phyloP scores from a whole-genome alignment of 2,329 filamentous ascomycete genomes.

The Neopestalotiopsis sp. region DNA sequence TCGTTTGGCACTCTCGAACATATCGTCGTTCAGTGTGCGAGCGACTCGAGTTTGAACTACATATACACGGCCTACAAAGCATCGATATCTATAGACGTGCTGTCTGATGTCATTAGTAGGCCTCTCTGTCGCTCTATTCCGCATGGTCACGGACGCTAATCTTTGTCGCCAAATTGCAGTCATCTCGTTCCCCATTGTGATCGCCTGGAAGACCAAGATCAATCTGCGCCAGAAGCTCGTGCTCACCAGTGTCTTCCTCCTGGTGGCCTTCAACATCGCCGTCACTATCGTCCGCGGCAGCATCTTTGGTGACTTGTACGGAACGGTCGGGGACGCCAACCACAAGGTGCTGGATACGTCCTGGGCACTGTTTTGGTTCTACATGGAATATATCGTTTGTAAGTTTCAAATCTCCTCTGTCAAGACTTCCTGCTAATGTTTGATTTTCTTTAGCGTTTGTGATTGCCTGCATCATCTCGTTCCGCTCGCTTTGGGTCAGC shows the following conservation, averaged over 20 bases:
- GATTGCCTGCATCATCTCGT: slow-evolving; percentile 29
- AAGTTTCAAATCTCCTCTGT: not conserved
- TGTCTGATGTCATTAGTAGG: slow-evolving; percentile 25
- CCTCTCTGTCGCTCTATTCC: not conserved
- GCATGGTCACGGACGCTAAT: not conserved
- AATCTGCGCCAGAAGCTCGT: slow-evolving; percentile 25
- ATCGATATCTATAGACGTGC: slow-evolving; percentile 19
- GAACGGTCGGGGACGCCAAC: not conserved
- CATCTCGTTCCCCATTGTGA: slow-evolving; percentile 23
- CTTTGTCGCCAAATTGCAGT: slow-evolving; percentile 18
- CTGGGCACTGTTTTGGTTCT: slow-evolving; percentile 28
- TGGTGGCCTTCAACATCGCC: slow-evolving; percentile 26
- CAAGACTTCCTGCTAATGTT: not conserved
- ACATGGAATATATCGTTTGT: slow-evolving; percentile 23
- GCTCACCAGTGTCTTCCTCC: slow-evolving; percentile 23
- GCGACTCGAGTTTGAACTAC: slow-evolving; percentile 12
- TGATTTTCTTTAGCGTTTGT: slow-evolving; percentile 22
- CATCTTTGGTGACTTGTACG: slow-evolving; percentile 24
- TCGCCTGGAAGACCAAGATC: slow-evolving; percentile 25
- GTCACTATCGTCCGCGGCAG: slow-evolving; percentile 28
- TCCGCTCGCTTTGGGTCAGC: slow-evolving; percentile 27
- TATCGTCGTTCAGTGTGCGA: slow-evolving; percentile 15
- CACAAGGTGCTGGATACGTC: slow-evolving; percentile 5
- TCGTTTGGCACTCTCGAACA: slow-evolving; percentile 20
- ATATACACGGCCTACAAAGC: slow-evolving; percentile 20